A percentile compares a stretch with the other conserved stretches of the same genome.
Conservation (phyloP, 805 yeast genomes). For the Monosporozyma yasuniensis region DNA sequence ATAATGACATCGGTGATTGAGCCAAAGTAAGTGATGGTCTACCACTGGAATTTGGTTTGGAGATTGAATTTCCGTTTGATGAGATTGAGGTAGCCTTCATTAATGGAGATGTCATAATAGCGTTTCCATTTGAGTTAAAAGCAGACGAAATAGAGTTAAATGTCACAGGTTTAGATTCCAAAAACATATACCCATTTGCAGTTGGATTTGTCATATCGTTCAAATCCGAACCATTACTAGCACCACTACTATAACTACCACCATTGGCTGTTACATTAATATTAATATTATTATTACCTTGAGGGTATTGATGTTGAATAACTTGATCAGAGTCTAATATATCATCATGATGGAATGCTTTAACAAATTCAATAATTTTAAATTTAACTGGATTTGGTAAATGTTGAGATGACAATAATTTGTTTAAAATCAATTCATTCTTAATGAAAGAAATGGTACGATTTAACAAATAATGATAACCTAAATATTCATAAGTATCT, state of each 20-base stretch:
- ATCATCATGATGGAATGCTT: constrained; percentile 6
- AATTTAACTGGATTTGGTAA: constrained; percentile 8
- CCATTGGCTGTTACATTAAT: neutral
- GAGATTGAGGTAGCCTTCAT: neutral
- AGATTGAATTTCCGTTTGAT: neutral
- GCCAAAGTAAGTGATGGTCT: constrained; percentile 6
- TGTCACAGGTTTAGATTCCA: neutral
- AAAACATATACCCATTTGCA: neutral
- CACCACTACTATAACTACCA: neutral
- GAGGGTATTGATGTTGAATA: neutral
- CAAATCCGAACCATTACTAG: neutral
- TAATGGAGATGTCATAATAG: neutral
- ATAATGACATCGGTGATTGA: constrained; percentile 6
- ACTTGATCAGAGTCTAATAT: neutral
- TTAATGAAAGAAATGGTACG: constrained; percentile 8
- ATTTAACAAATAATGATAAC: constrained; percentile 11
- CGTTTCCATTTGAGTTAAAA: neutral
- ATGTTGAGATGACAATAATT: constrained; percentile 8
- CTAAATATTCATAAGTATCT: constrained; percentile 9
- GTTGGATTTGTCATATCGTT: neutral
- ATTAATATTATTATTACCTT: neutral
- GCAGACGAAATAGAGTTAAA: neutral
- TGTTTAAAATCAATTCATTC: constrained; percentile 11
- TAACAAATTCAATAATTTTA: constrained; percentile 9
- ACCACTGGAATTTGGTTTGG: neutral